Conservation (phyloP, 2,329 filamentous ascomycete species). For the Colletotrichum plurivorum region DNA sequence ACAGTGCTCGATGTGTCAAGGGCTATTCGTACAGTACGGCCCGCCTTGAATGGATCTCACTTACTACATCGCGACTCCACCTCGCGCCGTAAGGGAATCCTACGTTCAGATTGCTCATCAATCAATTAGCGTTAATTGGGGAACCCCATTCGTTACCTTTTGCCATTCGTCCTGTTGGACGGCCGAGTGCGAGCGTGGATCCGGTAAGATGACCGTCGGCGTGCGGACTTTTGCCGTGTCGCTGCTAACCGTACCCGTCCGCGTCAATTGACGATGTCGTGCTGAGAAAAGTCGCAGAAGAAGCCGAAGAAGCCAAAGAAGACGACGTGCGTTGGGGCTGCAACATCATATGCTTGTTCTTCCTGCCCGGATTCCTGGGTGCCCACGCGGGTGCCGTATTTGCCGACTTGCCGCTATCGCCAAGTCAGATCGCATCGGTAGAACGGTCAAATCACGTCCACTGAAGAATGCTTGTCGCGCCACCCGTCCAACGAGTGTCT, state of each 20-base stretch:
- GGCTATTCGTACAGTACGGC: constrained; percentile 2
- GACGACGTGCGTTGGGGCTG: constrained; percentile 2
- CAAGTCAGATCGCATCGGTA: constrained; percentile 8
- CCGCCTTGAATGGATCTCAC: not conserved
- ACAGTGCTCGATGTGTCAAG: not conserved
- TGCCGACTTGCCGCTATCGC: constrained; percentile 7
- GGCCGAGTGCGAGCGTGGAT: not conserved
- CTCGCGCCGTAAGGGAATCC: constrained; percentile 2
- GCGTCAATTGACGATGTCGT: not conserved
- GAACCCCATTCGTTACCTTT: constrained; percentile 1
- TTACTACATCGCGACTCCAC: not conserved
- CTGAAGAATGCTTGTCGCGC: constrained; percentile 28
- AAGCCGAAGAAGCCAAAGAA: too few relatives aligned
- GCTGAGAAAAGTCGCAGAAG: too few relatives aligned
- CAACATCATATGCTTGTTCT: constrained; percentile 30
- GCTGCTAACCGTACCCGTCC: not conserved
- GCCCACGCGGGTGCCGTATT: not conserved
- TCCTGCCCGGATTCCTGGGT: constrained; percentile 9
- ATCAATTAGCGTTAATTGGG: constrained; percentile 27
- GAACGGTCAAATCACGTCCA: not conserved
- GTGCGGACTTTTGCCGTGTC: too few relatives aligned
- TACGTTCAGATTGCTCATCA: not conserved
- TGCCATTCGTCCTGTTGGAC: not conserved
- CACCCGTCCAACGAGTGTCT: not conserved
- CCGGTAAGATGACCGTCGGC: too few relatives aligned